Percentiles rank a stretch among this genome's conserved stretches.
Evolutionary conservation across 345 rosid genomes (phyloP).

Genomic region (Eucalyptus curtisii): DNA sequence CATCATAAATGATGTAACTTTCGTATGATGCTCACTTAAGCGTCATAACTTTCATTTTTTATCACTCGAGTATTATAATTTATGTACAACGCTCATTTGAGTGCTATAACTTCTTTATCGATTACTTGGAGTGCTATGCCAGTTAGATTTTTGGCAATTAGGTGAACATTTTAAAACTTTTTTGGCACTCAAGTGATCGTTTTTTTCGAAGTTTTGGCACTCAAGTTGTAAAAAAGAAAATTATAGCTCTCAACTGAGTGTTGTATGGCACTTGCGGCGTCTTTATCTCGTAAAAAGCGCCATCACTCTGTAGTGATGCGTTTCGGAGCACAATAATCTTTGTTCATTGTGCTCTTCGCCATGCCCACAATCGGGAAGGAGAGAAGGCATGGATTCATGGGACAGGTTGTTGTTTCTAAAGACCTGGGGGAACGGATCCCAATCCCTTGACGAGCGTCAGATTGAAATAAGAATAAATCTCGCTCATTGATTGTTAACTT

Average conservation of each 20-base stretch:
- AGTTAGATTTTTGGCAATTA: rapidly evolving
- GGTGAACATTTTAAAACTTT: too few relatives aligned
- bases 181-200: rapidly evolving
- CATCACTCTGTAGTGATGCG: background rate
- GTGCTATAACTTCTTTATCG: too few relatives aligned
- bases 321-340: background rate
- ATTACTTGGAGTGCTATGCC: rapidly evolving
- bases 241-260: too few relatives aligned
- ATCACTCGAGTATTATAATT: too few relatives aligned
- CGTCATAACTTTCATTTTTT: rapidly evolving
- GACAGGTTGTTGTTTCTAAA: background rate
- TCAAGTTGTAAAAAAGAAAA: too few relatives aligned
- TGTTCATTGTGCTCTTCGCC: background rate
- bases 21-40: rapidly evolving
- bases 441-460: rapidly evolving
- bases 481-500: background rate
- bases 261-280: rapidly evolving
- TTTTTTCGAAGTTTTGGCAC: too few relatives aligned
- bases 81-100: too few relatives aligned
- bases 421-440: background rate
- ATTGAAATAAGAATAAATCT: background rate
- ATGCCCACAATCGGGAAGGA: background rate
- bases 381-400: background rate
- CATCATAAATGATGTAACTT: rapidly evolving
- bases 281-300: background rate